These are phyloP conservation scores for Monosporascus sp. DNA, from an alignment of 2,329 filamentous ascomycete species.

Conservation along the genomic window DNA sequence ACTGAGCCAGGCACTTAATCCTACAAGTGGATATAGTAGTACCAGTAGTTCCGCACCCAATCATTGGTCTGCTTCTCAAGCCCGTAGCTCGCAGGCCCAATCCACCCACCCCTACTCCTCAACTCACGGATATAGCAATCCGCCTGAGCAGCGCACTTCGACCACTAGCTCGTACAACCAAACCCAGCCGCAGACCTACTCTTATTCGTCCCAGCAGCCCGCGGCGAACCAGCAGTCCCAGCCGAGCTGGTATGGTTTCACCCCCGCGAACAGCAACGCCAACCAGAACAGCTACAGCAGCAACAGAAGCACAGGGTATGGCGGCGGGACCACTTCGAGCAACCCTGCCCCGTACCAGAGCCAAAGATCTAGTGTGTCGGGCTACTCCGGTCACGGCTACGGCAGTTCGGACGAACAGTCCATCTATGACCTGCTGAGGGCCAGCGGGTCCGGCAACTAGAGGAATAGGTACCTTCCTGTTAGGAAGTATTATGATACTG, in stretches of 20 bases:
- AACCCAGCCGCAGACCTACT: conserved; percentile 24
- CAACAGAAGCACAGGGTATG: conserved; percentile 17
- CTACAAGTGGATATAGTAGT: conserved; percentile 12
- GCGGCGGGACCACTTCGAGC: conserved; percentile 2
- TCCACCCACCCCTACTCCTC: conserved; percentile 14
- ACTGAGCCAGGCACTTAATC: conserved; percentile 20
- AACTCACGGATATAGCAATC: conserved; percentile 2
- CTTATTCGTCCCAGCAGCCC: conserved; percentile 23
- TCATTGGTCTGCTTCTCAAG: conserved; percentile 23
- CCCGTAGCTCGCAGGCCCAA: conserved; percentile 12
- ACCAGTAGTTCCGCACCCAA: conserved; percentile 8
- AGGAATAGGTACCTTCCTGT: too few species aligned
- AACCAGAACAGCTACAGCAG: conserved; percentile 15
- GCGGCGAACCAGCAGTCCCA: conserved; percentile 22
- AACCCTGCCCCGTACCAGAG: conserved; percentile 9
- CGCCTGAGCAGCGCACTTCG: conserved; percentile 18
- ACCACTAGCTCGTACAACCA: conserved; percentile 18
- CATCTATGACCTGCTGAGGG: conserved; percentile 22
- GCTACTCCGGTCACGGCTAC: conserved; percentile 17
- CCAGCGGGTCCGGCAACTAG: conserved; percentile 15
- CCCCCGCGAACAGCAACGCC: conserved; percentile 15
- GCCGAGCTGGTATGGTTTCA: conserved; percentile 31
- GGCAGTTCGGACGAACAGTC: conserved; percentile 19
- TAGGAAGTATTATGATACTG: neutral
- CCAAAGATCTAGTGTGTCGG: conserved; percentile 16